A percentile compares a stretch with the other conserved stretches of the same genome.
Conservation (phyloP, 2,329 filamentous ascomycete species). For the Sporothrix inflata region DNA sequence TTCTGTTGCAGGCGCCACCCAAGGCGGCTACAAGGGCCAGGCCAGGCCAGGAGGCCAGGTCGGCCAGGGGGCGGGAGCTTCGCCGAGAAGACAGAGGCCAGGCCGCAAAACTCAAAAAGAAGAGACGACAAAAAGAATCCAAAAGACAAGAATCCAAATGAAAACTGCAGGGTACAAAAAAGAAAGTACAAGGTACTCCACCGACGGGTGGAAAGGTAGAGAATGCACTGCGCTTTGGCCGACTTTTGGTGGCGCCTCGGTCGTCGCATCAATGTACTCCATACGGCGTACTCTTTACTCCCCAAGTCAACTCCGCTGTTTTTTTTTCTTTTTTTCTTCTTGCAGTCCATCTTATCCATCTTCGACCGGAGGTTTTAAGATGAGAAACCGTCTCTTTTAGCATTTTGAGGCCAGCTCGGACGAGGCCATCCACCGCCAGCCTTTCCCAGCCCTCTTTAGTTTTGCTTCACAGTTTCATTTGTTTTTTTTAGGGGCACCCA, state of each 20-base stretch:
- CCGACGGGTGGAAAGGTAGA: not conserved
- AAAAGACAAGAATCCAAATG: not conserved
- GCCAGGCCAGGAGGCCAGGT: not conserved
- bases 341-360: not conserved
- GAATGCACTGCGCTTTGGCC: conserved; percentile 3
- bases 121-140: not conserved
- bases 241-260: not conserved
- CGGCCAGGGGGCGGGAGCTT: not conserved
- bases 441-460: not conserved
- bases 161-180: not conserved
- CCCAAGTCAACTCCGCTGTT: not conserved
- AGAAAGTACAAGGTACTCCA: conserved; percentile 3
- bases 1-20: not conserved
- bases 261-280: not conserved
- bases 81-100: not conserved
- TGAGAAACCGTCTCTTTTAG: not conserved
- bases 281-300: not conserved
- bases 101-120: conserved; percentile 16
- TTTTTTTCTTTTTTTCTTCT: not conserved
- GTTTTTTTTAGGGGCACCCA: not conserved
- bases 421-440: not conserved
- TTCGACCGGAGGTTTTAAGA: not conserved
- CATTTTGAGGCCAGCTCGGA: not conserved
- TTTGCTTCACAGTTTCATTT: not conserved
- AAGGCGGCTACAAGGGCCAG: conserved; percentile 11